Base-by-base conservation (phyloP, 768 basidiomycete genomes). In the Amyloporia xantha region DNA sequence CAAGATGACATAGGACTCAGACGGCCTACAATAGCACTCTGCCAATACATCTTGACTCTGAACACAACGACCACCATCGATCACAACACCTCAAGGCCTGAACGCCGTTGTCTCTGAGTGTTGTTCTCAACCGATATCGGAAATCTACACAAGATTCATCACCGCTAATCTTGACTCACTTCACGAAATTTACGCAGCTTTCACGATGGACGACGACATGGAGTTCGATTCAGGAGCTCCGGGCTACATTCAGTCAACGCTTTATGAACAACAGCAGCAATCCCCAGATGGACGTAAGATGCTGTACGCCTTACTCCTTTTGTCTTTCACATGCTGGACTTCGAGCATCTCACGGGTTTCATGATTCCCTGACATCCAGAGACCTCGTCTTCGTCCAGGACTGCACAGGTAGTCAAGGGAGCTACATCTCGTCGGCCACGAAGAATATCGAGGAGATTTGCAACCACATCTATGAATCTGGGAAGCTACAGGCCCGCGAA, bases 401-500 rank as follows among this genome's bases (percentile, higher is more conserved):
- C 68, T 94, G 92, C 67, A 96, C 92, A 5, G 92, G 92, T 12
- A 89, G 86, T 59, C 90, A 92, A 58, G 88, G 87, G 27, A 86
- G 82, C 62, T 91, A 91, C 69, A 92, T 91, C 56, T 77, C 86
- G n/a, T 90, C 89, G 40, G 93, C 92, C 17, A 94, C 93, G 9
- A 91, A 87, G 74, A 97, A 98, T 68, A 95, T 98, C 68, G 87
- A 93, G 62, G 79, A 88, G 63, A 98, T 98, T 62, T 94, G 89
- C 63, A 86, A 86, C 41, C 84, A 89, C 69, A 98, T 98, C 55
- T 90, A 90, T 68, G 86, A 93, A 68, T 93, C 91, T 20, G 93
- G 93, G 36, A 88, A 86, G 60, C 79, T 98, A n/a, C 84, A 87
- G 62, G 72, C 78, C 48, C 78, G 73, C 39, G 92, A 95, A 60